These are phyloP conservation scores for Lactifluus subvellereus DNA, from an alignment of 768 basidiomycete genomes.

Conservation along the genomic window DNA sequence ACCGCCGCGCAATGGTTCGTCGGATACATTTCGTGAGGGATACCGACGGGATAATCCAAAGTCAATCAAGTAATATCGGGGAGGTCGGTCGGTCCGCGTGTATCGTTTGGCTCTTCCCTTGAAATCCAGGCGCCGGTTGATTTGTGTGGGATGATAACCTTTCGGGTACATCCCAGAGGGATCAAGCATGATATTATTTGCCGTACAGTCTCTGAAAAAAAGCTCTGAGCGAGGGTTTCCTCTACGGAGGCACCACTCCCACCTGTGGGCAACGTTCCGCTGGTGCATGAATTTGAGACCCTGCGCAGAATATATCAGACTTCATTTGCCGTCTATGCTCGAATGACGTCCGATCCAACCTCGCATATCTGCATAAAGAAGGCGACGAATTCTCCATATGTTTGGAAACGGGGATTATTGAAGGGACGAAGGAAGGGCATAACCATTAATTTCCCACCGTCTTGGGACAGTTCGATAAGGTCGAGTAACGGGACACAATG, in stretches of 20 bases:
- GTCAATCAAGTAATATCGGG: constrained; percentile 30
- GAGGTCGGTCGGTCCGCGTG: constrained; percentile 26
- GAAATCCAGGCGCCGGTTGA: constrained; percentile 2
- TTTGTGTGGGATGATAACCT: constrained; percentile 2
- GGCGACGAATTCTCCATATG: constrained; percentile 19
- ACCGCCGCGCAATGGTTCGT: constrained; percentile 25
- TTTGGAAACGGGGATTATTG: constrained; percentile 16
- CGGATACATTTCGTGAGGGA: constrained; percentile 15
- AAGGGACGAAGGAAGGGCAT: constrained; percentile 19
- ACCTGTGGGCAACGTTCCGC: constrained; percentile 15
- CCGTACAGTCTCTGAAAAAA: constrained; percentile 8
- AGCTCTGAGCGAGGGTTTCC: not conserved
- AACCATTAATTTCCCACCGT: constrained; percentile 9
- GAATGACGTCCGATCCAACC: not conserved
- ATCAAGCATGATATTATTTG: constrained; percentile 20
- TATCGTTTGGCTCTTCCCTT: constrained; percentile 17
- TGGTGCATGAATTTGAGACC: constrained; percentile 13
- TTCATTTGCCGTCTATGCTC: not conserved
- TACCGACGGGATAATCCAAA: constrained; percentile 28
- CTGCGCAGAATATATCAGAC: not conserved
- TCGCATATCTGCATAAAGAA: constrained; percentile 17
- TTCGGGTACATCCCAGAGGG: constrained; percentile 14
- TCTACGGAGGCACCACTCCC: not conserved
- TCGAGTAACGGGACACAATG: constrained; percentile 20
- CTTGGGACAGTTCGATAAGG: not conserved